Base-by-base conservation (phyloP, 768 basidiomycete species). In the Lentinula detonsa region DNA sequence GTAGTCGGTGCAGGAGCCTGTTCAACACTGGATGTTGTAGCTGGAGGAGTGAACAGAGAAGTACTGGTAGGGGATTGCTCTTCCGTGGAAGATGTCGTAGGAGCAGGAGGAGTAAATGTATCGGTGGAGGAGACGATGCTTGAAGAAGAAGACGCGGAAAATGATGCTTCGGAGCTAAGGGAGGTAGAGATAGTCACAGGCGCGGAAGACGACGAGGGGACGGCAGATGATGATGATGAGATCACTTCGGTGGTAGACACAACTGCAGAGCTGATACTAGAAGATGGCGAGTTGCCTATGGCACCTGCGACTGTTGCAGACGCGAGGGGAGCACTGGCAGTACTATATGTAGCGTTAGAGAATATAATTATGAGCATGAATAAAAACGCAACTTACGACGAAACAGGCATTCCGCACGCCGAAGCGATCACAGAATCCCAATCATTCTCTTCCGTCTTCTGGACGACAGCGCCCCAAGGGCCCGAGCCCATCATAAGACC, bases 401-500 rank as follows among this genome's bases (percentile, higher is more conserved):
- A 42, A 39, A 67, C 67, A 39, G 65, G 49, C 48, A 65, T 63
- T 49, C 78, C 80, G 65, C 83, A 85, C 18, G 81, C 80, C 56
- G 74, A 69, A 45, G 78, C 72, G 31, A 81, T 65, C 16, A 72
- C 70, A 35, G 68, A 64, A 62, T 77, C 71, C 64, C 71, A 72
- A 62, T 71, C 72, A n/a, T 72, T 69, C 7, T 65, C 62, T 28
- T 67, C 69, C 11, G 68, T 60, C 35, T 77, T 73, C 55, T 74
- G 67, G 65, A 83, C 76, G 45, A 83, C 82, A 34, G 73, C 65
- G 52, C 85, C 85, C 84, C 84, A 86, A 33, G 74, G 77, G 68
- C 85, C 78, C n/a, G 72, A 74, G 61, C 80, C 81, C 79, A 85
- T 82, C 58, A 75, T 70, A 13, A 66, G 66, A 18, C 81, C 81